A percentile compares a stretch with the other conserved stretches of the same genome.
Evolutionary conservation across 495 filamentous ascomycete genomes (phyloP).

Genomic region (Aspergillus hancockii): DNA sequence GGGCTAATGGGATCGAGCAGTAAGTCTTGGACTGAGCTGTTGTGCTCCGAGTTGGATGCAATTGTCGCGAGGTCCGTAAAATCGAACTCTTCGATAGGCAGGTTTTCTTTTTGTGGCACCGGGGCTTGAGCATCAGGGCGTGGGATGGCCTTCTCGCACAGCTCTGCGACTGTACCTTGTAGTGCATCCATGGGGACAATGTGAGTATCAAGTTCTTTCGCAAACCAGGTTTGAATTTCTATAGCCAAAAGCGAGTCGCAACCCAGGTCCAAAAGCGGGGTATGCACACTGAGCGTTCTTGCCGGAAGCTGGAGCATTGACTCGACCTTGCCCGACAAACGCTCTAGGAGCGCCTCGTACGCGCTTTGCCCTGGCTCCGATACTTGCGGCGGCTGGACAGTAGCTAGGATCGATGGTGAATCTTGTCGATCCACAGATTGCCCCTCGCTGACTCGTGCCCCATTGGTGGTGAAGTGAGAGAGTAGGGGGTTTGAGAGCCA

Average conservation of each 20-base stretch:
- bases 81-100: neutral
- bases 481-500: neutral
- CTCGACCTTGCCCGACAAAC: neutral
- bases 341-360: neutral
- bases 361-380: neutral
- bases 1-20: neutral
- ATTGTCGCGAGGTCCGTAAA: neutral
- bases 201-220: neutral
- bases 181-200: neutral
- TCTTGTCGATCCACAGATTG: neutral
- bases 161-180: neutral
- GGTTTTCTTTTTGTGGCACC: neutral
- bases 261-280: neutral
- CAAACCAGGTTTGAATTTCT: neutral
- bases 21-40: neutral
- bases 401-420: neutral
- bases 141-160: neutral
- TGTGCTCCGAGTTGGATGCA: neutral
- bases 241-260: neutral
- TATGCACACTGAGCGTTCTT: neutral
- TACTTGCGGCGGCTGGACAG: neutral
- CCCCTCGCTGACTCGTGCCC: neutral
- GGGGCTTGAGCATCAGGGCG: neutral
- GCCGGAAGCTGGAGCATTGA: neutral
- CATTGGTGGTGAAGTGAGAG: neutral